Percentiles rank a stretch among this genome's conserved stretches.
Conservation (phyloP, 2,329 filamentous ascomycete genomes). For the Cephalotrichum gorgonifer region DNA sequence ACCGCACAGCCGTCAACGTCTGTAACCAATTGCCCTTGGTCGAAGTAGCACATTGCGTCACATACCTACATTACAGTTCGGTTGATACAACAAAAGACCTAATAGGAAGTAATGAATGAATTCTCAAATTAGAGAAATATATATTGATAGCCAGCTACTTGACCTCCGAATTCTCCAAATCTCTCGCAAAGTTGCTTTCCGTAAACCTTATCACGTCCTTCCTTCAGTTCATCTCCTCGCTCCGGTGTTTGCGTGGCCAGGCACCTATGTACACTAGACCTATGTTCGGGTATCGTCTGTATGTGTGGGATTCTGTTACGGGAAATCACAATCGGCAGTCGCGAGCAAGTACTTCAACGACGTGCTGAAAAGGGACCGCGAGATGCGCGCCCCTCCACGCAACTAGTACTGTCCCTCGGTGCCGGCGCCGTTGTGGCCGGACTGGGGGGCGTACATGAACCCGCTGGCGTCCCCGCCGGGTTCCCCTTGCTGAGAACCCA, state of each 20-base stretch:
- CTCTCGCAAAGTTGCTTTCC: too few species aligned
- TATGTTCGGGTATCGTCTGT: neutral
- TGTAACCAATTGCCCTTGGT: neutral
- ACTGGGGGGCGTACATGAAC: slow-evolving; percentile 45
- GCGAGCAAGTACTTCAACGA: neutral
- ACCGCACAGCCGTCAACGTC: neutral
- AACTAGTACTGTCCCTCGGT: slow-evolving; percentile 40
- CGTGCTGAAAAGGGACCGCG: neutral
- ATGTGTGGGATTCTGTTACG: neutral
- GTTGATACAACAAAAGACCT: too few species aligned
- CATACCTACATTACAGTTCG: too few species aligned
- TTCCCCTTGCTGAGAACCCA: slow-evolving; percentile 31
- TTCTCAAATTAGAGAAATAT: too few species aligned
- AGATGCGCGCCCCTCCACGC: neutral
- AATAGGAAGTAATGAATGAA: too few species aligned
- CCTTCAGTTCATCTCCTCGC: neutral
- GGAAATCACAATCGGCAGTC: neutral
- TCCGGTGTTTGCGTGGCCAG: neutral
- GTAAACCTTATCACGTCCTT: neutral
- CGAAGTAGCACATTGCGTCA: too few species aligned
- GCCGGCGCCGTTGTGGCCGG: slow-evolving; percentile 48
- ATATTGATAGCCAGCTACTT: too few species aligned
- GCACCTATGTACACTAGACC: neutral
- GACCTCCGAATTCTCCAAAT: too few species aligned
- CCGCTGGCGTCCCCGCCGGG: slow-evolving; percentile 24